Evolutionary conservation across 2,329 filamentous ascomycete genomes (phyloP), one percentile per base, ranked within the genome.

Genomic region (Fonsecaea pedrosoi): DNA sequence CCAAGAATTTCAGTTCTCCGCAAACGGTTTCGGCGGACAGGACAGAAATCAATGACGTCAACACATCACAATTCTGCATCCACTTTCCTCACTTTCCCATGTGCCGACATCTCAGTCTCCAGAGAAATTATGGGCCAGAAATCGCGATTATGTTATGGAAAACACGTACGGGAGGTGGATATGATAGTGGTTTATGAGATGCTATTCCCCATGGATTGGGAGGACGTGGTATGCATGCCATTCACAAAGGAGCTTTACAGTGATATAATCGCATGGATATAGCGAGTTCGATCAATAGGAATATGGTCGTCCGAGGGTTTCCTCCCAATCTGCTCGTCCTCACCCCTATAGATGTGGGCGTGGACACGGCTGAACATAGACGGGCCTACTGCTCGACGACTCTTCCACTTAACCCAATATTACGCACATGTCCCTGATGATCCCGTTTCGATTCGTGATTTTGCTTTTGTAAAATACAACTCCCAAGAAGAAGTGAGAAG

Each of bases 71-170:
- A 50, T 50, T 30, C 21, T 50, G 40, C 40, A 45, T 42, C 15
- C 18, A 12, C 40, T 42, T 25, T 25, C 25, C 40, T n/a, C 6
- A n/a, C 40, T 45, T 45, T 45, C 40, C 40, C 40, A 45, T 38
- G 35, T 9, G 35, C 35, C 35, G 10, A 37, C 12, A 38, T 45
- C 40, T 7, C 40, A 18, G 40, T 7, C 12, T 45, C 40, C 18
- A 15, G 15, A n/a, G n/a, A 38, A 7, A 50, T 76, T 87, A 15
- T 75, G 88, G 8, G 79, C 82, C 42, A 78, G 86, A 37, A 87
- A 86, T 72, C 78, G 81, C 13, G 78, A 80, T 1, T 87, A 84
- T 74, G 86, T 85, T 0, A 77, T 80, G 42, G 83, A 87, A 70
- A 81, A 79, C 25, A 79, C 86, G 15, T 88, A 85, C 67, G 70